Base-by-base conservation (phyloP, 331 rosid genomes). In the Malus hybrid region DNA sequence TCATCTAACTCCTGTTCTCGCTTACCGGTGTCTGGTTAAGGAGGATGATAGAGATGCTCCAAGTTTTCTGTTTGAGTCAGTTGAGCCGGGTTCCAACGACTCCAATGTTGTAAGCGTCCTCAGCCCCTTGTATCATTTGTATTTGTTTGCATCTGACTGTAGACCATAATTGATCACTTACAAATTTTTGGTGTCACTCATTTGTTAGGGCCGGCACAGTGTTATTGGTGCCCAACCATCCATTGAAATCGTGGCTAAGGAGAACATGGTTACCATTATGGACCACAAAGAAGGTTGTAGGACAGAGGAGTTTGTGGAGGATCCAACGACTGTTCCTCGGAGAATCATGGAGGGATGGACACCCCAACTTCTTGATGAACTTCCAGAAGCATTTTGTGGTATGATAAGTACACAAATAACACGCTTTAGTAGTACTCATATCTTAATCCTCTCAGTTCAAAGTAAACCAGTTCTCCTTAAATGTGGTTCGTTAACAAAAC, bases 321-420 rank as follows among this genome's bases (percentile, higher is more conserved):
- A 92, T 79, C 97, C 99, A 56, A 82, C 88, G 95, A 26, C 13
- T 61, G 74, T 94, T 65, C 99, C 99, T 44, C 89, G 74, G 84
- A 84, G 89, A 85, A 77, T 94, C 70, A 85, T 85, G 68, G 87
- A 81, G 83, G 84, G 73, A 32, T 94, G 96, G 99, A 85, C 66
- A 70, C 96, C 97, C 26, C 85, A 63, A 78, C 86, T 83, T 65
- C 62, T 58, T 16, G 89, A 86, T 70, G 90, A 86, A 70, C 97
- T 94, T 76, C 99, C 99, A n/a, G 91, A 90, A 72, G 93, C 96
- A 71, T 94, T 94, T 87, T 88, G 95, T 80, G 99, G 99, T 94
- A 86, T 82, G 90, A 73, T 10, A 15, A 32, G 72, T 70, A 52
- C 75, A 78, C 55, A 8, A 29, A 22, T 22, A 65, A 64, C 69